Conservation (phyloP, 352 stramenopile species). For the Globisporangium abappressorium region DNA sequence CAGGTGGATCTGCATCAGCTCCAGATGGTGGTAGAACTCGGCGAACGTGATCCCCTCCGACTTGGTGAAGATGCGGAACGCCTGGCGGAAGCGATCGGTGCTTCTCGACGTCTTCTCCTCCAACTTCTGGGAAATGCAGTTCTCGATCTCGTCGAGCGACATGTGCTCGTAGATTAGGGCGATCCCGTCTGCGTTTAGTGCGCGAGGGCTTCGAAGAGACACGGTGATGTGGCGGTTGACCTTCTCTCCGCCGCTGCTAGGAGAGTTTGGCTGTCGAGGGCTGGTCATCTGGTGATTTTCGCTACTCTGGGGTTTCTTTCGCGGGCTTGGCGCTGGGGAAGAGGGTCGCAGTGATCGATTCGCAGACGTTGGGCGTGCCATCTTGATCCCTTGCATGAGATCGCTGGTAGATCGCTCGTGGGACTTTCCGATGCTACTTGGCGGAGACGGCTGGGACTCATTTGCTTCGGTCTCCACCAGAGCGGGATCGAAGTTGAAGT, state of each 20-base stretch:
- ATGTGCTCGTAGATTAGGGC: conserved; percentile 48
- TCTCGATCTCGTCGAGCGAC: conserved; percentile 48
- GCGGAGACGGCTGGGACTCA: not conserved
- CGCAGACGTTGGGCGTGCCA: not conserved
- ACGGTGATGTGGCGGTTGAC: conserved; percentile 4
- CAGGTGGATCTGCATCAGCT: conserved; percentile 58
- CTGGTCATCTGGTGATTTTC: not conserved
- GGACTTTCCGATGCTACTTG: not conserved
- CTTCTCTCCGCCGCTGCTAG: not conserved
- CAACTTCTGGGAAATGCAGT: conserved; percentile 55
- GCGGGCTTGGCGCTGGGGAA: conserved; percentile 5
- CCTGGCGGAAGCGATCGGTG: conserved; percentile 50
- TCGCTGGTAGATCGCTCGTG: not conserved
- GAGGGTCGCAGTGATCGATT: not conserved
- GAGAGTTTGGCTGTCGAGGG: not conserved
- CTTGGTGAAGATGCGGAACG: conserved; percentile 70
- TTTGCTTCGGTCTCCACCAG: not conserved
- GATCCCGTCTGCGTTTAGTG: conserved; percentile 21
- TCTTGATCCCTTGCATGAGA: not conserved
- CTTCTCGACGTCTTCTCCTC: conserved; percentile 49
- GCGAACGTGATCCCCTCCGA: conserved; percentile 55
- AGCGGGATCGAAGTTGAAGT: conserved; percentile 23
- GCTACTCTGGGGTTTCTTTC: not conserved
- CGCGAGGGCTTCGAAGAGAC: conserved; percentile 11
- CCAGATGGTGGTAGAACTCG: conserved; percentile 57